Evolutionary conservation across 768 basidiomycete species (phyloP), one percentile per base, ranked within the genome.

Genomic region (Serendipita sp.): DNA sequence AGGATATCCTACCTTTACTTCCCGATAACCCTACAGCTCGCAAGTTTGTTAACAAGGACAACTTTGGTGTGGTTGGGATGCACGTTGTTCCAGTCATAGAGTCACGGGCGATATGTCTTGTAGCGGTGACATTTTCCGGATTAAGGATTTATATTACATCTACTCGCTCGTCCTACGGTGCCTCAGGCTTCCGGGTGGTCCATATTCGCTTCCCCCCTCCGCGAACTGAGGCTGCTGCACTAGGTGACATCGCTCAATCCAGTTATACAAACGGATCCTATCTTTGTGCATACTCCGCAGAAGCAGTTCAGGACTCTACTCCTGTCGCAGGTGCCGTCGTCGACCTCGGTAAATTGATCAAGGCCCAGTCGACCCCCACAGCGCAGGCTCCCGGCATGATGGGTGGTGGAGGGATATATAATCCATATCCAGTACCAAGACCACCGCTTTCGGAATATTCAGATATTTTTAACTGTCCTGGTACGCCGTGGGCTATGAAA

Each of bases 81-180:
- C 88, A 93, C 71, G 79, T 85, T 30, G 74, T 95, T 44, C 79
- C 82, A 45, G 78, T 78, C 8, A 74, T 78, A 11, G 88, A 90
- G 72, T 86, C 88, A 32, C 84, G 83, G 15, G 75, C 80, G 30
- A 75, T 89, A 11, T 89, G 90, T 65, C 79, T 98, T 8, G 77
- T 96, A 58, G 91, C 87, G 1, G 75, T 94, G 54, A 91, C 92
- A 28, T 77, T 80, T 34, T 92, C 86, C 63, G 93, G 90, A 11
- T 82, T 88, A 2, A 84, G 94, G 60, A 78, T 95, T 0, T 97
- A 90, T 77, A 91, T 96, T 71, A 69, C 72, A n/a, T 70, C 73
- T 65, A 68, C 70, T 54, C 67, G 71, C 70, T 47, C 64, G 65
- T 32, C 65, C 65, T 38, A 66, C 67, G 67, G 69, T 66, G 72